A percentile compares a stretch with the other conserved stretches of the same genome.
These are phyloP conservation scores for Echria macrotheca DNA, from an alignment of 495 filamentous ascomycete species.

Conservation along the genomic window DNA sequence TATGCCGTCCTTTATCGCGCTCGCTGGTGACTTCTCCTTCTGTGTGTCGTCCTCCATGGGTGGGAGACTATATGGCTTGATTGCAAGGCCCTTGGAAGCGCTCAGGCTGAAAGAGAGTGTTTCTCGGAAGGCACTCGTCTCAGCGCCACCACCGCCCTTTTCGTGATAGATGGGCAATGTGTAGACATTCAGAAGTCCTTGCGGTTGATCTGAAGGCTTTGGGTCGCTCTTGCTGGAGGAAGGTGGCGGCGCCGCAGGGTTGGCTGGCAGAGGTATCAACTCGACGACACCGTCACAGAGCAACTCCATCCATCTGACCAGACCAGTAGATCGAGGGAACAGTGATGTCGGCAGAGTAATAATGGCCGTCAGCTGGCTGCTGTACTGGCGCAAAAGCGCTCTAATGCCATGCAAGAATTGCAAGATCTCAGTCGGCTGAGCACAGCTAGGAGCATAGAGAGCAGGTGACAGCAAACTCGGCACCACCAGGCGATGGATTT, in stretches of 20 bases:
- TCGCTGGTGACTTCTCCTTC: constrained; percentile 50
- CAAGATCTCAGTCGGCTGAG: constrained; percentile 64
- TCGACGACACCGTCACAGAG: constrained; percentile 84
- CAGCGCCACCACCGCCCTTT: constrained; percentile 73
- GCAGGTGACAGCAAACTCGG: constrained; percentile 80
- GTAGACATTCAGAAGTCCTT: constrained; percentile 80
- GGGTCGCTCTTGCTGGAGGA: constrained; percentile 37
- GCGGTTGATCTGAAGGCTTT: constrained; percentile 65
- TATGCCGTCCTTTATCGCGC: constrained; percentile 22
- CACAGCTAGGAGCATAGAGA: constrained; percentile 63
- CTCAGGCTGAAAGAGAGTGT: constrained; percentile 88
- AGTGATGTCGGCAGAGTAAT: constrained; percentile 76
- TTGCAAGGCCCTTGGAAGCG: constrained; percentile 69
- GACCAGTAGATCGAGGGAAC: constrained; percentile 68
- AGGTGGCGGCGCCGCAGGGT: constrained; percentile 45
- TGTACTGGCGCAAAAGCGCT: constrained; percentile 62
- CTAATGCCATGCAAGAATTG: constrained; percentile 79
- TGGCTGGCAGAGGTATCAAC: constrained; percentile 76
- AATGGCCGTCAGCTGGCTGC: constrained; percentile 63
- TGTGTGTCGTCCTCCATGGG: constrained; percentile 77
- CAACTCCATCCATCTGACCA: constrained; percentile 84
- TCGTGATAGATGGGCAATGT: constrained; percentile 79
- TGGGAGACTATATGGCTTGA: constrained; percentile 84
- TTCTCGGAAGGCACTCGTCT: constrained; percentile 61
- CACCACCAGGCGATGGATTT: constrained; percentile 76